A percentile compares a stretch with the other conserved stretches of the same genome.
phyloP scores from a whole-genome alignment of 169 alveolate species.

The Plasmodium knowlesi region DNA sequence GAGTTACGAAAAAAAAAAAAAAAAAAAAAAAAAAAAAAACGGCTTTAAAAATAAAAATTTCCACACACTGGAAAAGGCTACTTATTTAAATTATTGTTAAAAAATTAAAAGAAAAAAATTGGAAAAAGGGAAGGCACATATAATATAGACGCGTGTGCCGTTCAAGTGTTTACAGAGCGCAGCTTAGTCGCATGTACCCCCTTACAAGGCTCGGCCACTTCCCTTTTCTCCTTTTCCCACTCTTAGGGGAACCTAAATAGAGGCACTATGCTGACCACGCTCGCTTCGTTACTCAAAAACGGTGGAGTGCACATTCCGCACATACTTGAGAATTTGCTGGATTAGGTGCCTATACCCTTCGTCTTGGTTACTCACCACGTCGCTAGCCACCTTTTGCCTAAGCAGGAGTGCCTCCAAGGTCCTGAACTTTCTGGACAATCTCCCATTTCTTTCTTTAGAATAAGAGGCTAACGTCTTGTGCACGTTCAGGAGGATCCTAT shows the following conservation, averaged over 20 bases:
- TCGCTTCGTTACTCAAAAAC: not conserved
- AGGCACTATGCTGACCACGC: not conserved
- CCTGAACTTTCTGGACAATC: not conserved
- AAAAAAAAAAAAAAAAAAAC: not conserved
- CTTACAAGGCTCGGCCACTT: not conserved
- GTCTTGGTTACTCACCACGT: not conserved
- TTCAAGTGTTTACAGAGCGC: not conserved
- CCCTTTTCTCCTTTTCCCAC: not conserved
- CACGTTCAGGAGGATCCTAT: not conserved
- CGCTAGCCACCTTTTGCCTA: constrained; percentile 12
- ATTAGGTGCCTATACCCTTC: not conserved
- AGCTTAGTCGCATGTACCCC: not conserved
- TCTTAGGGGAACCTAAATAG: not conserved
- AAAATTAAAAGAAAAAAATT: not conserved
- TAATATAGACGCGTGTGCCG: not conserved
- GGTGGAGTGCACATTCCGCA: not conserved
- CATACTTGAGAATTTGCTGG: not conserved
- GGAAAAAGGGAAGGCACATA: not conserved
- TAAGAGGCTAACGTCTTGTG: not conserved
- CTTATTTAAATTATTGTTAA: not conserved
- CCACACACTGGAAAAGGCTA: not conserved
- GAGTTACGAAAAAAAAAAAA: not conserved
- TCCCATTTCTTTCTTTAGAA: not conserved
- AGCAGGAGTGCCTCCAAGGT: constrained; percentile 20
- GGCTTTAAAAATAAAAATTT: not conserved